A percentile compares a stretch with the other conserved stretches of the same genome.
Conservation (phyloP, 495 filamentous ascomycete genomes). For the Rhizodiscina lignyota region DNA sequence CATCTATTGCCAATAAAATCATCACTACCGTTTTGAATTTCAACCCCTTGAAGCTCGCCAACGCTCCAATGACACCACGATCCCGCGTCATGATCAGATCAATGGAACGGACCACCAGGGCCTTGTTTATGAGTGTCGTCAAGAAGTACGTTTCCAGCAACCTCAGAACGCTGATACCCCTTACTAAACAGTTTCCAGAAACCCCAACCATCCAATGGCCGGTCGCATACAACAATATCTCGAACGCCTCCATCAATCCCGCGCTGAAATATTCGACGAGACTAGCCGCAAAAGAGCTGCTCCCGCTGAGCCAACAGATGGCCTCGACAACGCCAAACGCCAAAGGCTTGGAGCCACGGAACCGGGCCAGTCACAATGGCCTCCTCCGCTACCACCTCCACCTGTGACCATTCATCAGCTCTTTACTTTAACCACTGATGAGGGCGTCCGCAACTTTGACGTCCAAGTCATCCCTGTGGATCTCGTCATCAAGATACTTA, state of each 20-base stretch:
- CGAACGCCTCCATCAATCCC: conserved; percentile 57
- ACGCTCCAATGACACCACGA: conserved; percentile 58
- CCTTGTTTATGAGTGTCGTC: conserved; percentile 61
- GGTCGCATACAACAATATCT: conserved; percentile 67
- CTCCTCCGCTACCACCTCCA: conserved; percentile 42
- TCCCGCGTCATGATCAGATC: conserved; percentile 70
- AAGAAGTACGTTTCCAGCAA: conserved; percentile 39
- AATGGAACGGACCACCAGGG: conserved; percentile 81
- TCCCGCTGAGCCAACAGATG: conserved; percentile 49
- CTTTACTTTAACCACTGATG: conserved; percentile 67
- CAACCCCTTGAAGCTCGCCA: conserved; percentile 68
- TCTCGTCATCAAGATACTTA: conserved; percentile 57
- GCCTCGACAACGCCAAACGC: conserved; percentile 51
- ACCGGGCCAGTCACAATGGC: conserved; percentile 20
- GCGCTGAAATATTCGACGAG: conserved; percentile 61
- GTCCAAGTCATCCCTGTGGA: conserved; percentile 59
- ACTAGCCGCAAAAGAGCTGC: conserved; percentile 47
- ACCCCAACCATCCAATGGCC: conserved; percentile 47
- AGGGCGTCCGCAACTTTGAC: conserved; percentile 59
- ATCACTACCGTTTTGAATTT: conserved; percentile 73
- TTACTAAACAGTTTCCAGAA: conserved; percentile 27
- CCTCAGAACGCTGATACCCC: not conserved
- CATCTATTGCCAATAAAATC: conserved; percentile 69
- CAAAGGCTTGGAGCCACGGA: conserved; percentile 43
- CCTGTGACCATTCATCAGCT: conserved; percentile 62